A percentile compares a stretch with the other conserved stretches of the same genome.
Conservation (phyloP, 371 early-diverging fungal genomes). For the Chytridium lagenaria region DNA sequence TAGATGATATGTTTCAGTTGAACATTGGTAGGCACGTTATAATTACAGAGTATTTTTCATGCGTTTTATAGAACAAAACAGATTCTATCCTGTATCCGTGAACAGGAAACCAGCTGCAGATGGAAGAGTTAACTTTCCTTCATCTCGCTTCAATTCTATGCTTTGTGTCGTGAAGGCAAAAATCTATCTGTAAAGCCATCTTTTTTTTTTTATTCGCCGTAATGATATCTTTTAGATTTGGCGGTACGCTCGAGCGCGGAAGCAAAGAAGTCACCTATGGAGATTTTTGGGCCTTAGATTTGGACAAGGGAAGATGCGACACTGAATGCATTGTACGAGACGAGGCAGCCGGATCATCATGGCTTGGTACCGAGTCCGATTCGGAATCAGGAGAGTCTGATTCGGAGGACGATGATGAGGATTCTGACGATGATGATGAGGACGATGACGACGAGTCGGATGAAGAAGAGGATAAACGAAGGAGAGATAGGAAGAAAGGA, state of each 20-base stretch:
- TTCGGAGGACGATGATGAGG: slow-evolving; percentile 42
- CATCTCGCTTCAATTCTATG: slow-evolving; percentile 70
- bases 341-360: slow-evolving; percentile 48
- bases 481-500: background rate
- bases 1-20: slow-evolving; percentile 22
- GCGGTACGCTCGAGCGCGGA: slow-evolving; percentile 63
- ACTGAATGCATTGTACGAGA: slow-evolving; percentile 49
- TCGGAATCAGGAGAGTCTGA: slow-evolving; percentile 54
- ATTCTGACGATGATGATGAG: slow-evolving; percentile 30
- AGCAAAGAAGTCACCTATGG: slow-evolving; percentile 63
- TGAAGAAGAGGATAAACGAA: background rate
- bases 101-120: slow-evolving; percentile 20
- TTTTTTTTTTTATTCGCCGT: background rate
- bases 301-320: slow-evolving; percentile 68
- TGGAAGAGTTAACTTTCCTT: slow-evolving; percentile 43
- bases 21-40: slow-evolving; percentile 25
- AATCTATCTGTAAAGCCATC: slow-evolving; percentile 53
- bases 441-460: slow-evolving; percentile 15
- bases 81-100: slow-evolving; percentile 31
- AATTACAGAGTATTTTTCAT: background rate
- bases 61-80: slow-evolving; percentile 22
- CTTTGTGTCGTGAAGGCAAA: slow-evolving; percentile 57
- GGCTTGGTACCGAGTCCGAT: slow-evolving; percentile 61
- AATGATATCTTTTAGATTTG: slow-evolving; percentile 43
- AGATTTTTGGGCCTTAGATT: slow-evolving; percentile 65